Evolutionary conservation across 768 basidiomycete species (phyloP), one percentile per base, ranked within the genome.

Genomic region (Pulveroboletus frians): DNA sequence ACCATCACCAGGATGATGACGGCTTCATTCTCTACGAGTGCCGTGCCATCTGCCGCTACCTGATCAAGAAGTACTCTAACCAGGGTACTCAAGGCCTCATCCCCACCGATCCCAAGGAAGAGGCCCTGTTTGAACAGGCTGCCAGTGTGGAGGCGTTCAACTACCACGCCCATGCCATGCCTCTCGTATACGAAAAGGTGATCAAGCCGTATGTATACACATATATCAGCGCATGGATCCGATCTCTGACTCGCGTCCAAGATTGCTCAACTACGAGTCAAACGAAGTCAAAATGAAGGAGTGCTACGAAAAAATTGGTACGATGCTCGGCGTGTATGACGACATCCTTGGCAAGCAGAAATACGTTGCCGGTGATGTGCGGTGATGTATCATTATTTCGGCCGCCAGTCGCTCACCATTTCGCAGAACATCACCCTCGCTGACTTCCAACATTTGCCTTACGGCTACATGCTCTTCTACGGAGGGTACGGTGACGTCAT

Each of bases 1-100:
- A 21, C 17, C 18, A 23, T 27, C 1, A 9, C 23, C 27, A 77
- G 75, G 71, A 81, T 42, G 83, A 85, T 21, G 81, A 80, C 36
- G 84, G 81, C 5, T 78, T 84, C 64, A 69, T 76, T 46, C 55
- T 88, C 23, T 85, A 74, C 62, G 83, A 84, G 57, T 76, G 75
- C 34, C 78, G 82, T 13, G 83, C 83, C 1, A 84, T 86, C 52
- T 64, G 59, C 30, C 75, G 79, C 13, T 88, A 86, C 61, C 57
- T 85, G 56, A 76, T 71, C 30, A 61, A 65, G 34, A 84, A 84
- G 62, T 79, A 80, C 56, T 59, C 74, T 7, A 49, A 67, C 42
- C 73, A 81, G 51, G 81, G 80, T 18, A 70, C 75, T 5, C 50
- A 63, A 10, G 60, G 49, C 9, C 71, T 85, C 29, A 67, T 81